A percentile compares a stretch with the other conserved stretches of the same genome.
Evolutionary conservation across 148 eudicot genomes (phyloP).

Genomic region (Heliosperma pusillum): DNA sequence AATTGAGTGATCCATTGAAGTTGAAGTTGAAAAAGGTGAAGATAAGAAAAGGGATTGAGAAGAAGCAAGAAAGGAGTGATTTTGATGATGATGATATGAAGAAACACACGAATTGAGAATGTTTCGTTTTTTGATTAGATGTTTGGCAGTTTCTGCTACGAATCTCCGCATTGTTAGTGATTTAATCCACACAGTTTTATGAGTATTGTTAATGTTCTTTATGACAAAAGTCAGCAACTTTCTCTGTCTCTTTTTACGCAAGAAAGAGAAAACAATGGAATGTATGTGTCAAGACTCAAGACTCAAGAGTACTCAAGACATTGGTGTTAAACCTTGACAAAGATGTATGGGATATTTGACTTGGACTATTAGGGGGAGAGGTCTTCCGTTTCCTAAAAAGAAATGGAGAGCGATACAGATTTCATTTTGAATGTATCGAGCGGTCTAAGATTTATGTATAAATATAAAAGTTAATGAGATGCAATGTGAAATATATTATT

Average conservation of each 20-base stretch:
- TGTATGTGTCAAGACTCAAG: not conserved
- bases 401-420: too few relatives aligned
- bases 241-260: not conserved
- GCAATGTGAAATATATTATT: too few relatives aligned
- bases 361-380: too few relatives aligned
- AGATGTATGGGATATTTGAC: not conserved
- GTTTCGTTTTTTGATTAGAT: not conserved
- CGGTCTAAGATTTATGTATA: too few relatives aligned
- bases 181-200: not conserved
- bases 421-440: too few relatives aligned
- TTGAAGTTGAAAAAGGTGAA: not conserved
- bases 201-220: not conserved
- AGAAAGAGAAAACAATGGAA: not conserved
- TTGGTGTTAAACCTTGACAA: not conserved
- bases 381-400: too few relatives aligned
- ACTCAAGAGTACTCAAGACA: not conserved
- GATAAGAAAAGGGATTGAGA: not conserved
- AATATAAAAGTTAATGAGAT: too few relatives aligned
- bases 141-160: slow-evolving; percentile 3
- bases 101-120: not conserved
- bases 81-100: not conserved
- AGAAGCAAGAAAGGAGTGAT: not conserved
- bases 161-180: slow-evolving; percentile 7
- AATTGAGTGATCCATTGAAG: not conserved
- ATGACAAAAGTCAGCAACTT: not conserved